Percentiles rank a stretch among this genome's conserved stretches.
Evolutionary conservation across 1,284 basidiomycete species (phyloP).

Genomic region (Mycena sp.): DNA sequence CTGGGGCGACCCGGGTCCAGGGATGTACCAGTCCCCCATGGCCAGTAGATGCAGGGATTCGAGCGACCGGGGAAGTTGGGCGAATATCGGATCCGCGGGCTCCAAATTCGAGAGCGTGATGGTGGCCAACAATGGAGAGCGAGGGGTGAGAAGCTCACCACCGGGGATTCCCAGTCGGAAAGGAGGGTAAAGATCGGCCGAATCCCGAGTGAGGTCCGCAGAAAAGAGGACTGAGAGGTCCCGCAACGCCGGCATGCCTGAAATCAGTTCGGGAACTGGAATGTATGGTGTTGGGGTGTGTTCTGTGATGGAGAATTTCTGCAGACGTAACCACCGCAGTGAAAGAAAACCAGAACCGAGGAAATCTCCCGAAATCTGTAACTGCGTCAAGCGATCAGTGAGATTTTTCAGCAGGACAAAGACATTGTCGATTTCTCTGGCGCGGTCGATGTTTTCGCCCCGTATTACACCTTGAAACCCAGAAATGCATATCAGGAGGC

Average conservation of each 20-base stretch:
- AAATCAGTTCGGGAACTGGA: neutral
- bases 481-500: neutral
- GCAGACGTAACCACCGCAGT: neutral
- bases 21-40: neutral
- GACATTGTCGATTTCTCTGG: neutral
- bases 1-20: neutral
- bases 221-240: slow-evolving; percentile 3
- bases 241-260: slow-evolving; percentile 1
- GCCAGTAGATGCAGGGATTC: slow-evolving; percentile 3
- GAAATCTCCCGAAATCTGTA: slow-evolving; percentile 5
- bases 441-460: neutral
- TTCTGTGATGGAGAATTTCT: slow-evolving; percentile 1
- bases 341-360: neutral
- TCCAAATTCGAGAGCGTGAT: slow-evolving; percentile 12
- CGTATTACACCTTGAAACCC: neutral
- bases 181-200: neutral
- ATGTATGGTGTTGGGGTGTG: slow-evolving; percentile 12
- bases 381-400: neutral
- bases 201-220: neutral
- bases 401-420: neutral
- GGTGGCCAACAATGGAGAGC: neutral
- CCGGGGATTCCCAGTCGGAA: neutral
- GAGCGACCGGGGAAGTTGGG: neutral
- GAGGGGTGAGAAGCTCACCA: neutral
- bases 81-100: slow-evolving; percentile 10